Evolutionary conservation across 2,329 filamentous ascomycete species (phyloP).

Genomic region (Botrytis aclada): DNA sequence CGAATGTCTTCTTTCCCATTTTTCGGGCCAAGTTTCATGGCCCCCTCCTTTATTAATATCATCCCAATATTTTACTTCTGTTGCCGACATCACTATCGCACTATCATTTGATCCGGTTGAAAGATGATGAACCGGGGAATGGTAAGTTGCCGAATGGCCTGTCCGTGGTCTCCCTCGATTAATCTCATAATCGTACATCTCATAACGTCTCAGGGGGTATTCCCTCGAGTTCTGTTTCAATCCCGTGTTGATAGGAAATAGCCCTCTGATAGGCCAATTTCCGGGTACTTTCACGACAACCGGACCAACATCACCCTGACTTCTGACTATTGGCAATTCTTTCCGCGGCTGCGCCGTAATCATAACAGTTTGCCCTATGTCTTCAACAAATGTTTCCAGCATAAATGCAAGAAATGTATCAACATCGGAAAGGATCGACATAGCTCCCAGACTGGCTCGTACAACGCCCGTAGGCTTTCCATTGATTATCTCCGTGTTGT

Average conservation of each 20-base stretch:
- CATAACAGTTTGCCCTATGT: background rate
- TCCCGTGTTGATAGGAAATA: background rate
- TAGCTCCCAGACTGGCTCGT: conserved; percentile 80
- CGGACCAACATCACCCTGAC: background rate
- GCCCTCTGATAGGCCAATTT: conserved; percentile 5
- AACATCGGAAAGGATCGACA: conserved; percentile 78
- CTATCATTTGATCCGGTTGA: conserved; percentile 19
- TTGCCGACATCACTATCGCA: conserved; percentile 16
- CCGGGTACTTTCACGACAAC: background rate
- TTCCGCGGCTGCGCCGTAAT: background rate
- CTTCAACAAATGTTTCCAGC: conserved; percentile 43
- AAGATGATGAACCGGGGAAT: conserved; percentile 7
- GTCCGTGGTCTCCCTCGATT: conserved; percentile 7
- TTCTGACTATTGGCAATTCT: background rate
- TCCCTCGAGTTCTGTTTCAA: background rate
- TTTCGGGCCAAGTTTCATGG: background rate
- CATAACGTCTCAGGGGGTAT: background rate
- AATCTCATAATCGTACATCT: background rate
- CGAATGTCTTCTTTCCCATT: background rate
- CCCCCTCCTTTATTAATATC: background rate
- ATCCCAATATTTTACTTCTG: conserved; percentile 3
- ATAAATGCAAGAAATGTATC: conserved; percentile 68
- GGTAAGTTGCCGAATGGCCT: conserved; percentile 6
- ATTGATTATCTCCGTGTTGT: conserved; percentile 63
- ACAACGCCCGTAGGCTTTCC: conserved; percentile 87